phyloP scores from a whole-genome alignment of 495 filamentous ascomycete genomes.

The Lentithecium fluviatile region DNA sequence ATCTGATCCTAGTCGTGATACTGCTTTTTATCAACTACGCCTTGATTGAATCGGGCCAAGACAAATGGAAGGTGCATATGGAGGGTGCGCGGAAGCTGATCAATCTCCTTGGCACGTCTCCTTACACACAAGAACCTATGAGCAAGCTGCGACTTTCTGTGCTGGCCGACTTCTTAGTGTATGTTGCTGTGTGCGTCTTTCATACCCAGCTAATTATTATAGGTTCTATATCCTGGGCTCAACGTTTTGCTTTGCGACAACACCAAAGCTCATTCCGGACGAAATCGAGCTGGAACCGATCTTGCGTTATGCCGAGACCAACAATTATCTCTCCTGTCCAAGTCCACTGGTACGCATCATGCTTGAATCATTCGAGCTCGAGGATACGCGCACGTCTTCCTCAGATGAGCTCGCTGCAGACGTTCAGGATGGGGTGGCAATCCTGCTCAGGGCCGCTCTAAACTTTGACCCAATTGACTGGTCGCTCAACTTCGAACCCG shows the following conservation, averaged over 20 bases:
- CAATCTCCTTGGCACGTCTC: conserved; percentile 9
- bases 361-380: conserved; percentile 23
- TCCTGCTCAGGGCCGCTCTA: conserved; percentile 8
- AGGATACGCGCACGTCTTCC: background rate
- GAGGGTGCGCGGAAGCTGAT: conserved; percentile 27
- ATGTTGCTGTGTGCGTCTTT: background rate
- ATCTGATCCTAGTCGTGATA: conserved; percentile 20
- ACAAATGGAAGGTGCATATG: conserved; percentile 33
- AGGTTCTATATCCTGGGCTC: conserved; percentile 33
- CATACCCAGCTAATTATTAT: background rate
- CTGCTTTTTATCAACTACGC: conserved; percentile 33
- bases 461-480: conserved; percentile 22
- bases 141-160: conserved; percentile 16
- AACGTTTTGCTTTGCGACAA: conserved; percentile 16
- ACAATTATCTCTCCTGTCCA: conserved; percentile 35
- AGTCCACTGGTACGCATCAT: conserved; percentile 27
- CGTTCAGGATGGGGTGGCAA: conserved; percentile 7
- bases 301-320: conserved; percentile 28
- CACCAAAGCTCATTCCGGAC: conserved; percentile 6
- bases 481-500: conserved; percentile 12
- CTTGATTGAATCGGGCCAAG: conserved; percentile 31
- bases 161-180: conserved; percentile 33
- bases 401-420: background rate
- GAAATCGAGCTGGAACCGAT: conserved; percentile 23
- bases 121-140: conserved; percentile 12